Evolutionary conservation across 805 yeast genomes (phyloP), one percentile per base, ranked within the genome.

Genomic region (Ogataea populi-albae): DNA sequence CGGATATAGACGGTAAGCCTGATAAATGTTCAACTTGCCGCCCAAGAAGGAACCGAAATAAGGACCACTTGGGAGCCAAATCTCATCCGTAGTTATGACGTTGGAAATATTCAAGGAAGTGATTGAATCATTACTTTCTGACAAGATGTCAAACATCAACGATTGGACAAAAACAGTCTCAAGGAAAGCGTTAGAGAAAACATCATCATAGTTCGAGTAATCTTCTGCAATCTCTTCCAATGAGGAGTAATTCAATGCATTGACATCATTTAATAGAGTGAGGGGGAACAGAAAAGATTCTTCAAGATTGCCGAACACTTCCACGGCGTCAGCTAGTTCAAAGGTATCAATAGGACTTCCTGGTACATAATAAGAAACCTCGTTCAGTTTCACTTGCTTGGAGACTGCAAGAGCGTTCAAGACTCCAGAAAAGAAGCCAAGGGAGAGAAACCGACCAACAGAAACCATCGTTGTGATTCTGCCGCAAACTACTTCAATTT

Each of bases 11-110:
- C 38, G 39, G 31, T 39, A 39, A 12, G 43, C 43, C 2, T 29
- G 39, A 25, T 30, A 39, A 3, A 39, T 14, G 16, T 27, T 23
- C 16, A 39, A 26, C 9, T 15, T 20, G 9, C 43, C 43, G 16
- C 35, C 39, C 14, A 39, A 24, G 15, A 26, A 39, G 11, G 43
- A 39, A 9, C 37, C 43, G 22, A 39, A 39, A 31, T 35, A 39
- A 4, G 43, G 43, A 9, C 43, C 39, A 21, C 26, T 26, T 9
- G 39, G 43, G 4, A 35, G 27, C 14, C 33, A 26, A 3, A 27
- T 7, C 3, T 17, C 26, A 4, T 24, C 11, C 11, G 26, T 26
- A 11, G 32, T 30, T n/a, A n/a, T n/a, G 7, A 37, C 29, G 12
- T 15, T 16, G 17, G 32, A 26, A n/a, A 37, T 23, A 26, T 37